These are phyloP conservation scores for Podaxis rugospora DNA, from an alignment of 768 basidiomycete genomes.

Conservation along the genomic window DNA sequence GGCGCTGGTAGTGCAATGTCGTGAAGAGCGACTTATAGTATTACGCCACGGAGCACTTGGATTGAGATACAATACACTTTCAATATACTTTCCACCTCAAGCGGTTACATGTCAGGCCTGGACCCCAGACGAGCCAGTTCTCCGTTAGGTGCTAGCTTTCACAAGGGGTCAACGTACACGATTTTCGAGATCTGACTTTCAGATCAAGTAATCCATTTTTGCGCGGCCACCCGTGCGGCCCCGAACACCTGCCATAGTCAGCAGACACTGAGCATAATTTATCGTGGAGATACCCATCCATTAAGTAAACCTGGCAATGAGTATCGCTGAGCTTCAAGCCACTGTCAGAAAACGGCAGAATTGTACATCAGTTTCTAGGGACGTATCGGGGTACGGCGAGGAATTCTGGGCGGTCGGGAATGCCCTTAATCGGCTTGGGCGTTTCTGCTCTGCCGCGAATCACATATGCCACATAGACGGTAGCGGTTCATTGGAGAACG, in stretches of 20 bases:
- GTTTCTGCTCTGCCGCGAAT: conserved; percentile 2
- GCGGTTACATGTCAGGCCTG: no score
- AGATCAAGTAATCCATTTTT: neutral
- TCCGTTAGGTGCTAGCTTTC: no score
- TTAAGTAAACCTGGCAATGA: neutral
- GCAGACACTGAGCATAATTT: neutral
- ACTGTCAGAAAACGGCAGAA: neutral
- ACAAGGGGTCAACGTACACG: no score
- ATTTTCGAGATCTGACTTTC: no score
- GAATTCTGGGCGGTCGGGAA: neutral
- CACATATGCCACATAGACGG: neutral
- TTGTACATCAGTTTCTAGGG: neutral
- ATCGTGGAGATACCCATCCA: neutral
- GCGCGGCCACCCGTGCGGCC: neutral
- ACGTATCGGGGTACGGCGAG: neutral
- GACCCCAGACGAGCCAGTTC: no score
- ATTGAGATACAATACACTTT: no score
- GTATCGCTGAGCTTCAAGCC: neutral
- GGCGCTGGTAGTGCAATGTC: neutral
- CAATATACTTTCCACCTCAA: no score
- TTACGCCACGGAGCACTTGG: no score
- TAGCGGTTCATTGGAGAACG: neutral
- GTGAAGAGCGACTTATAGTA: neutral
- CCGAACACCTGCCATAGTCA: neutral
- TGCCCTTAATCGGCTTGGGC: neutral